phyloP scores from a whole-genome alignment of 1,284 basidiomycete genomes.

The Ganoderma meredithae region DNA sequence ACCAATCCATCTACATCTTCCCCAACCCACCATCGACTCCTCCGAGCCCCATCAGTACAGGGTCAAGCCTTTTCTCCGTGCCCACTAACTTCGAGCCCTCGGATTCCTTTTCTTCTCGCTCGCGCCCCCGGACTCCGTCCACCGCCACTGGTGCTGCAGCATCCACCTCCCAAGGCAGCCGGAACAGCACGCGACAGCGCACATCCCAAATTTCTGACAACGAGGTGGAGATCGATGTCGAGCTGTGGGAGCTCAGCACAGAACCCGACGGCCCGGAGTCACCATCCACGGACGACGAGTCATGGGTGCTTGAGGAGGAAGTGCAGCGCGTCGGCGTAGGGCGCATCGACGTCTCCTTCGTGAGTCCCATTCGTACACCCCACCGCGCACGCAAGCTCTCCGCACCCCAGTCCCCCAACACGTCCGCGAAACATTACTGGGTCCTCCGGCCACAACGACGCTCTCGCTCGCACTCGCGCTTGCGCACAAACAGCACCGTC shows the following conservation, averaged over 20 bases:
- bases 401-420: constrained; percentile 12
- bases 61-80: constrained; percentile 38
- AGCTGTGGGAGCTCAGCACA: constrained; percentile 40
- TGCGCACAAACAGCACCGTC: constrained; percentile 24
- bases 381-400: constrained; percentile 20
- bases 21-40: constrained; percentile 42
- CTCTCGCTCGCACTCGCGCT: constrained; percentile 32
- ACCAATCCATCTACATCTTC: constrained; percentile 46
- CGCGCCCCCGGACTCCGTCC: constrained; percentile 20
- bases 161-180: constrained; percentile 1
- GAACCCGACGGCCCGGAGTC: constrained; percentile 19
- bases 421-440: constrained; percentile 14
- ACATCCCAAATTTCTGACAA: constrained; percentile 18
- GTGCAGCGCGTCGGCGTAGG: constrained; percentile 36
- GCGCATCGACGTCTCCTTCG: constrained; percentile 24
- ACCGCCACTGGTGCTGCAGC: constrained; percentile 14
- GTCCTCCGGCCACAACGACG: constrained; percentile 19
- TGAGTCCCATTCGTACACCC: not conserved
- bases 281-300: constrained; percentile 28
- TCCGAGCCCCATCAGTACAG: constrained; percentile 39
- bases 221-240: constrained; percentile 35
- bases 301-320: constrained; percentile 40
- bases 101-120: constrained; percentile 21
- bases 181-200: constrained; percentile 7
- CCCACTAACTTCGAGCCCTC: constrained; percentile 34